phyloP scores from a whole-genome alignment of 108 stramenopile species.

The Nannochloropsis salina region DNA sequence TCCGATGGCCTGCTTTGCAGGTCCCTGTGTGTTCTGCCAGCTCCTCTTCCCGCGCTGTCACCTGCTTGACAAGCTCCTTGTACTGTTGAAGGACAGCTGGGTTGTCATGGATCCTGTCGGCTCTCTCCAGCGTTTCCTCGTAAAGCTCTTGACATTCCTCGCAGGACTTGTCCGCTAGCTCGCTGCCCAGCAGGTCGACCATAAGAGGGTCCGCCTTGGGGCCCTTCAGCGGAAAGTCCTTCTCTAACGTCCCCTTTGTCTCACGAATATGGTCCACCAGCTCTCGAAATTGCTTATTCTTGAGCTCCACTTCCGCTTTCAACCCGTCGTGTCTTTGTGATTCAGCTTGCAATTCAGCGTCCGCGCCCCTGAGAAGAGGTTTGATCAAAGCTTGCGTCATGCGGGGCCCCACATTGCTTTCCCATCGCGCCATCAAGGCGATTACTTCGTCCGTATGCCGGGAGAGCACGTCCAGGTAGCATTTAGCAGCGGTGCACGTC shows the following conservation, averaged over 20 bases:
- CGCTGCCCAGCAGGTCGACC: background rate
- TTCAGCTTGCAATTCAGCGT: background rate
- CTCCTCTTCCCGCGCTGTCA: slow-evolving; percentile 55
- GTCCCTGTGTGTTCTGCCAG: slow-evolving; percentile 55
- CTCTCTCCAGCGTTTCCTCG: background rate
- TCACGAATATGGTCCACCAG: background rate
- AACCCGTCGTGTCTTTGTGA: background rate
- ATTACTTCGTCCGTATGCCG: background rate
- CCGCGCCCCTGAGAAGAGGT: background rate
- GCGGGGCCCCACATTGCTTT: background rate
- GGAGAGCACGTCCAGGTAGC: background rate
- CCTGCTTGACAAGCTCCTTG: slow-evolving; percentile 59
- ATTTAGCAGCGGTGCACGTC: background rate
- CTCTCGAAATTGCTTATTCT: background rate
- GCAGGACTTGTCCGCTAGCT: background rate
- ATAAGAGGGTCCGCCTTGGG: background rate
- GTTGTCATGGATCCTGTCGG: slow-evolving; percentile 17
- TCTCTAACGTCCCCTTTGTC: slow-evolving; percentile 1
- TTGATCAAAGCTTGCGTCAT: background rate
- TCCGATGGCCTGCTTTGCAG: slow-evolving; percentile 53
- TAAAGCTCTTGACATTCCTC: background rate
- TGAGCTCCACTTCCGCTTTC: background rate
- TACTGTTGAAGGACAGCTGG: slow-evolving; percentile 35
- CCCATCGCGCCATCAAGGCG: background rate
- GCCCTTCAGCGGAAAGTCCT: slow-evolving; percentile 8